phyloP scores from a whole-genome alignment of 2,329 filamentous ascomycete species.

The Penicillium brevicompactum region DNA sequence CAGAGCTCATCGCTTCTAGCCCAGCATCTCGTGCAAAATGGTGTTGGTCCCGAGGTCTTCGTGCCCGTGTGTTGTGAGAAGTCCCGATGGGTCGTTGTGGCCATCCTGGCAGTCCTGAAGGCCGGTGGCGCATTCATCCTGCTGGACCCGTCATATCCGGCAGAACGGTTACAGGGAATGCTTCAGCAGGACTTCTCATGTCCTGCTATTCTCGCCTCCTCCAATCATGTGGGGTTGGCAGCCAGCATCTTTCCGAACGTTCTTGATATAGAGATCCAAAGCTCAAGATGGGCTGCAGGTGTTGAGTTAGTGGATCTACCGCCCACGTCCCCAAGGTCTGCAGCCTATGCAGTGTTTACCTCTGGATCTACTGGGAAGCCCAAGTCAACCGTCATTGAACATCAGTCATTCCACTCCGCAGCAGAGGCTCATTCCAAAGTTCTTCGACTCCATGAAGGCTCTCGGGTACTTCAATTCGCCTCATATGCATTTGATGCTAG shows the following conservation, averaged over 20 bases:
- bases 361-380: conserved; percentile 7
- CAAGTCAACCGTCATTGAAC: conserved; percentile 6
- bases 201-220: not conserved
- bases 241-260: no score
- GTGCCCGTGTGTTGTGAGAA: not conserved
- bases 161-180: conserved; percentile 8
- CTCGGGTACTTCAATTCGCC: conserved; percentile 37
- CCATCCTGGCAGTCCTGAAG: conserved; percentile 12
- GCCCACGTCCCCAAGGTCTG: not conserved
- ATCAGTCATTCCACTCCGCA: not conserved
- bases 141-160: not conserved
- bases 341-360: not conserved
- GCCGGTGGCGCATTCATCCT: not conserved
- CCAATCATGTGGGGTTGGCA: not conserved
- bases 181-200: not conserved
- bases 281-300: no score
- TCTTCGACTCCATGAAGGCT: not conserved
- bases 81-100: conserved; percentile 20
- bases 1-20: conserved; percentile 33
- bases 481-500: conserved; percentile 44
- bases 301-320: no score
- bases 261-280: no score
- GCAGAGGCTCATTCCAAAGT: conserved; percentile 1
- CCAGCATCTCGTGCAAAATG: conserved; percentile 29
- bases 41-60: not conserved